Percentiles rank a stretch among this genome's conserved stretches.
Conservation (phyloP, 345 rosid species). For the Draba incana region DNA sequence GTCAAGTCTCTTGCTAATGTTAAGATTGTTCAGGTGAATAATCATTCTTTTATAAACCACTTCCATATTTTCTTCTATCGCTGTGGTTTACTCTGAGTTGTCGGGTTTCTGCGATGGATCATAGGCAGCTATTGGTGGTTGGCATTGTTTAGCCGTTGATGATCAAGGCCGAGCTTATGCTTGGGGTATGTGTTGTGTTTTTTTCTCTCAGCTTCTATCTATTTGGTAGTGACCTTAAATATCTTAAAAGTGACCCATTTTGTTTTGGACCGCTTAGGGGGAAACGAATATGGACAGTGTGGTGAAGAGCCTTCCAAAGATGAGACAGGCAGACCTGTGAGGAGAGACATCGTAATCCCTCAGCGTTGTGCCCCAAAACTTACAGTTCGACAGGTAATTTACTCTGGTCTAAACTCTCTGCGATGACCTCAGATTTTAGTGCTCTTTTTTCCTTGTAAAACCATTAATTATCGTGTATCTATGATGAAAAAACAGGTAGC, state of each 20-base stretch:
- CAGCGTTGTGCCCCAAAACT: constrained; percentile 93
- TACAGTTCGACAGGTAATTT: constrained; percentile 79
- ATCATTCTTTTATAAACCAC: neutral
- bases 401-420: constrained; percentile 4
- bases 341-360: constrained; percentile 90
- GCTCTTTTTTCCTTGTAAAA: neutral
- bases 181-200: constrained; percentile 75
- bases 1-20: constrained; percentile 72
- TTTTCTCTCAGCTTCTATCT: constrained; percentile 4
- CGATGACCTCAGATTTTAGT: neutral
- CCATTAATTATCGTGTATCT: neutral
- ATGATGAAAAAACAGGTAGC: constrained; percentile 65
- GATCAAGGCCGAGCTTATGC: constrained; percentile 97
- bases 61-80: neutral
- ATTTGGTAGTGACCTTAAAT: neutral
- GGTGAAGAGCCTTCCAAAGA: constrained; percentile 97
- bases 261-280: constrained; percentile 53
- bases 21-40: constrained; percentile 80
- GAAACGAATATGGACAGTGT: constrained; percentile 99
- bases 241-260: neutral
- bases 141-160: constrained; percentile 99
- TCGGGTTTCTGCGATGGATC: constrained; percentile 29
- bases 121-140: constrained; percentile 98
- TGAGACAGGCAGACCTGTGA: constrained; percentile 75
- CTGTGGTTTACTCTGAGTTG: constrained; percentile 2